phyloP scores from a whole-genome alignment of 495 filamentous ascomycete genomes.

The Friedmanniomyces endolithicus region DNA sequence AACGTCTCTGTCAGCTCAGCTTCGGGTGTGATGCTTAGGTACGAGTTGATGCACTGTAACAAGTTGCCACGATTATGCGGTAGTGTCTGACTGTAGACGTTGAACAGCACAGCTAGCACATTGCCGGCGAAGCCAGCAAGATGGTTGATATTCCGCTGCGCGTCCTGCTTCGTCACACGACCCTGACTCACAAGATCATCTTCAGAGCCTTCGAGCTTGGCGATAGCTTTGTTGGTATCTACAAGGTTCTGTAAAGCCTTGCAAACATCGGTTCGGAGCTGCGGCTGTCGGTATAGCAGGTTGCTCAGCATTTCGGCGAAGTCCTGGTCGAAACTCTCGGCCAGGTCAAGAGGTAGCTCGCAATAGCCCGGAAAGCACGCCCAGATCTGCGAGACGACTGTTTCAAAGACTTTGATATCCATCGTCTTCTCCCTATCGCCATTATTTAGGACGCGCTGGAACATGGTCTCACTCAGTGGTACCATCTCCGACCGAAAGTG shows the following conservation, averaged over 20 bases:
- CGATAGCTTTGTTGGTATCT: conserved; percentile 75
- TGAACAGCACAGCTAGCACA: conserved; percentile 86
- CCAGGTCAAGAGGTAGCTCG: conserved; percentile 71
- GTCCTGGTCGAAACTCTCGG: conserved; percentile 57
- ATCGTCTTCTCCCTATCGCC: conserved; percentile 70
- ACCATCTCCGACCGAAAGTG: conserved; percentile 81
- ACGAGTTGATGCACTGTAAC: conserved; percentile 85
- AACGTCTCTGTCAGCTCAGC: conserved; percentile 80
- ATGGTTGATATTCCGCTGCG: conserved; percentile 64
- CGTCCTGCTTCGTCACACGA: conserved; percentile 60
- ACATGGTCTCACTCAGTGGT: conserved; percentile 78
- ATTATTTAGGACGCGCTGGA: conserved; percentile 73
- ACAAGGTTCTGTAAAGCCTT: conserved; percentile 71
- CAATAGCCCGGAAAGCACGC: conserved; percentile 90
- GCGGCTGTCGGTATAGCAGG: conserved; percentile 80
- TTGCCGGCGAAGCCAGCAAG: conserved; percentile 70
- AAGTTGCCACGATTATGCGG: conserved; percentile 85
- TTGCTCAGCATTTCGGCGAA: conserved; percentile 88
- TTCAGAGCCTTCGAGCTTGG: conserved; percentile 44
- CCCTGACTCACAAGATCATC: conserved; percentile 57
- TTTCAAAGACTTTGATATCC: conserved; percentile 95
- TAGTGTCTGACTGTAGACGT: conserved; percentile 90
- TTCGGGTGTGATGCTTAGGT: conserved; percentile 58
- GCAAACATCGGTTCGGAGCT: conserved; percentile 76
- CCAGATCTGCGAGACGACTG: conserved; percentile 91